Base-by-base conservation (phyloP, 768 basidiomycete genomes). In the Lactarius evosmus region DNA sequence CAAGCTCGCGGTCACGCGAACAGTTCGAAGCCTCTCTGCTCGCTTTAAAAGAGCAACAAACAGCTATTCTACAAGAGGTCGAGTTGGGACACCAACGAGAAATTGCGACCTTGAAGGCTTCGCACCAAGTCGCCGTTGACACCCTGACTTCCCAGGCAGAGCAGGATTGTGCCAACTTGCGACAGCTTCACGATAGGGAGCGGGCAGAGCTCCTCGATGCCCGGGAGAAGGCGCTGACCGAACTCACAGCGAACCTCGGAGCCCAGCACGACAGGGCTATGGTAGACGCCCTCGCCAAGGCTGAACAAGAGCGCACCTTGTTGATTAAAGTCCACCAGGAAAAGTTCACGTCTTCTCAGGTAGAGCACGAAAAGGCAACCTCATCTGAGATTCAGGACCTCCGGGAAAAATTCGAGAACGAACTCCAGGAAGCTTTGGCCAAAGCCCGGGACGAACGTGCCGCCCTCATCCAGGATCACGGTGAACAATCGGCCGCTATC, bases 21-120 rank as follows among this genome's bases (percentile, higher is more conserved):
- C 83, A 85, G 51, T 71, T 81, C 58, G 85, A 86, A 55, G 76
- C 78, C 2, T 74, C 80, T 1, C 69, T 84, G 12, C 77, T 75
- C 50, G 68, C 73, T 30, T 75, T 84, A 33, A 80, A 82, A 70
- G 82, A 84, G 70, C 82, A 85, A 65, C 85, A 90, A 56, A 78
- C 81, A 6, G 68, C 72, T 1, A 73, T 83, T 46, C 75, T 92
- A 8, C 75, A 79, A 57, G 83, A 86, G 61, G 69, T 87, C 36
- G 81, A 84, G 67, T 79, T 74, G 38, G 78, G 78, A 9, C 86
- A 91, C 67, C 78, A 83, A 53, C 80, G 79, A 62, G 85, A 87
- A 51, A 64, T 83, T n/a, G 72, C 76, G 7, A 72, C 77, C 33
- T 71, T 89, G 63, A 79, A 81, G 70, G 73, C 73, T 7, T 72